phyloP scores from a whole-genome alignment of 352 stramenopile species.

The Pythium aristosporum region DNA sequence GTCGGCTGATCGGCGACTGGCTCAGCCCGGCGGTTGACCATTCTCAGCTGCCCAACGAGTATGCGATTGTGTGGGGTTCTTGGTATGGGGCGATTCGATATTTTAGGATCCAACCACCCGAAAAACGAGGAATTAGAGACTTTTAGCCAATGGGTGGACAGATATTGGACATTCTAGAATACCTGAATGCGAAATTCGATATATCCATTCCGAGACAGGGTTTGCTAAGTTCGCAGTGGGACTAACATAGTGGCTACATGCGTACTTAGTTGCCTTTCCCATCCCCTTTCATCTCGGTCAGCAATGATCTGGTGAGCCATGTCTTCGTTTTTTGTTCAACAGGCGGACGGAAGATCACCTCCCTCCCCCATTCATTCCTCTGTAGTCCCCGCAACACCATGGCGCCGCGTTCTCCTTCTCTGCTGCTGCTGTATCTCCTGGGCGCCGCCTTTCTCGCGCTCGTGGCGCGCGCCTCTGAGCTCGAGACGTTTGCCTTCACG shows the following conservation, averaged over 20 bases:
- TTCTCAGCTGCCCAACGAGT: background rate
- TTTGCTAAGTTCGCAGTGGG: background rate
- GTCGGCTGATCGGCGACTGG: conserved; percentile 1
- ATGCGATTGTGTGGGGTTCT: too few relatives aligned
- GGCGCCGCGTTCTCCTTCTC: background rate
- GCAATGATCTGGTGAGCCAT: conserved; percentile 17
- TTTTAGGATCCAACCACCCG: conserved; percentile 16
- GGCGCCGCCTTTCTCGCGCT: conserved; percentile 5
- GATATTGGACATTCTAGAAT: background rate
- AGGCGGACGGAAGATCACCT: background rate
- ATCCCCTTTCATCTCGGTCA: conserved; percentile 17
- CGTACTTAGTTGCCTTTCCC: conserved; percentile 19
- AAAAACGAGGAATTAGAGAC: conserved; percentile 17
- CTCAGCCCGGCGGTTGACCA: conserved; percentile 15
- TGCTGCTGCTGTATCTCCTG: background rate
- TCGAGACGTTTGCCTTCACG: conserved; percentile 53
- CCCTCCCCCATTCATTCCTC: background rate
- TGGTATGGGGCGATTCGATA: conserved; percentile 4
- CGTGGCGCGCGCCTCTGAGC: conserved; percentile 17
- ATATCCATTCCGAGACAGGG: background rate
- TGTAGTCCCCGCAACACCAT: background rate
- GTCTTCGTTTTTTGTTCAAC: background rate
- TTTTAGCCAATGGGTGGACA: background rate
- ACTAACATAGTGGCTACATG: conserved; percentile 3
- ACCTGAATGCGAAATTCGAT: background rate